Percentiles rank a stretch among this genome's conserved stretches.
These are phyloP conservation scores for Thalassiosira hispida DNA, from an alignment of 352 stramenopile genomes.

Conservation along the genomic window DNA sequence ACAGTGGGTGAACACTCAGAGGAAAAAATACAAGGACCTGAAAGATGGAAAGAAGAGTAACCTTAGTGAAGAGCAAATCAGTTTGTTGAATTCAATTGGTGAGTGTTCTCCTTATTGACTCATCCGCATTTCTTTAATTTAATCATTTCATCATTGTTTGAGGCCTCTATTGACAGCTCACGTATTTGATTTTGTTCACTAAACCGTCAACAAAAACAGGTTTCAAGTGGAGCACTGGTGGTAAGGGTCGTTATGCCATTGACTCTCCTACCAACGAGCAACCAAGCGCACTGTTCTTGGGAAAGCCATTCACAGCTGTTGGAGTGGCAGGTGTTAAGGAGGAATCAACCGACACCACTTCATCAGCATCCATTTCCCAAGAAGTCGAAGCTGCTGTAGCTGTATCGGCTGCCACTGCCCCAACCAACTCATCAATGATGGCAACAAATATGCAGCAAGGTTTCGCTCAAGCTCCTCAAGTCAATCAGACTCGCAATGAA, in stretches of 20 bases:
- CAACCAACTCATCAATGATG: neutral
- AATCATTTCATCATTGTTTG: slow-evolving; percentile 2
- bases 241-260: slow-evolving; percentile 30
- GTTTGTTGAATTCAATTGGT: slow-evolving; percentile 42
- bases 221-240: slow-evolving; percentile 46
- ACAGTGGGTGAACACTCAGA: slow-evolving; percentile 46
- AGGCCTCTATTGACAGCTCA: too few relatives aligned
- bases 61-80: slow-evolving; percentile 41
- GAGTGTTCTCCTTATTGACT: neutral
- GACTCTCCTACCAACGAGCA: neutral
- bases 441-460: neutral
- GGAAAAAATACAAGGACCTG: slow-evolving; percentile 53
- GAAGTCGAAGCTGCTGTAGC: neutral
- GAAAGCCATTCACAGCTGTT: neutral
- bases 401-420: neutral
- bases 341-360: too few relatives aligned
- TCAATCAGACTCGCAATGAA: too few relatives aligned
- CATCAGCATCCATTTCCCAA: neutral
- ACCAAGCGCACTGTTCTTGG: neutral
- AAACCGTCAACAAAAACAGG: slow-evolving; percentile 2
- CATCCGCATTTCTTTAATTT: neutral
- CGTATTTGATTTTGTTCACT: neutral
- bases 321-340: neutral
- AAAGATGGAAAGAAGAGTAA: slow-evolving; percentile 40
- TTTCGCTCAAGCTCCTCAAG: too few relatives aligned